Base-by-base conservation (phyloP, 352 stramenopile genomes). In the Pythium brachiatum region DNA sequence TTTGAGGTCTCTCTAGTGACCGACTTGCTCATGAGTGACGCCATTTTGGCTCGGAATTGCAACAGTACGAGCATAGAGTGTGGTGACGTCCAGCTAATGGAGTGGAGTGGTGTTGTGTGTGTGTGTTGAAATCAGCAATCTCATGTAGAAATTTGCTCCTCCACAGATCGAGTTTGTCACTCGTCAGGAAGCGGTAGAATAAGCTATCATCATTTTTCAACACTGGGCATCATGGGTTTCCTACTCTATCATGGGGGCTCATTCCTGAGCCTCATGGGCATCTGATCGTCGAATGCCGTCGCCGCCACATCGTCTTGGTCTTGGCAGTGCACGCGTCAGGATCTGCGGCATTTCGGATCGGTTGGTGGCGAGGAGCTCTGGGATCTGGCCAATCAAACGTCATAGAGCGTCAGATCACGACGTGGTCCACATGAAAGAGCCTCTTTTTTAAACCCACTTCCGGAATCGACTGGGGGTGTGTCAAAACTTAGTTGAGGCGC, bases 131-230 rank as follows among this genome's bases (percentile, higher is more conserved):
- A 78, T 78, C 70, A 73, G 70, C 69, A 78, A 78, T 78, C 70
- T 78, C 70, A 78, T 78, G 70, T 78, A 78, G 70, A 78, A 78
- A 69, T 73, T 74, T 77, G 67, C 70, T 78, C 70, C 70, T 78
- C 70, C 70, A 78, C 39, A 27, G 39, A 13, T 15, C 39, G 39
- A 47, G 38, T 44, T 64, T 62, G 31, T 60, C 21, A 53, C 55
- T 53, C 38, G 68, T 78, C 70, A 78, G 70, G 70, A 60, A 78
- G 70, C 70, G 67, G 16, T 34, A 53, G 58, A 59, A 59, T 54
- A 55, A 58, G 57, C 36, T 68, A 69, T 63, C 70, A 73, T 78
- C 70, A 72, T 75, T 20, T 78, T 68, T 62, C 66, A 70, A 67
- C 52, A 69, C 44, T 41, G 26, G 20, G 16, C 36, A 53, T 38